Evolutionary conservation across 345 rosid genomes (phyloP).

Genomic region (Citrus sp.): DNA sequence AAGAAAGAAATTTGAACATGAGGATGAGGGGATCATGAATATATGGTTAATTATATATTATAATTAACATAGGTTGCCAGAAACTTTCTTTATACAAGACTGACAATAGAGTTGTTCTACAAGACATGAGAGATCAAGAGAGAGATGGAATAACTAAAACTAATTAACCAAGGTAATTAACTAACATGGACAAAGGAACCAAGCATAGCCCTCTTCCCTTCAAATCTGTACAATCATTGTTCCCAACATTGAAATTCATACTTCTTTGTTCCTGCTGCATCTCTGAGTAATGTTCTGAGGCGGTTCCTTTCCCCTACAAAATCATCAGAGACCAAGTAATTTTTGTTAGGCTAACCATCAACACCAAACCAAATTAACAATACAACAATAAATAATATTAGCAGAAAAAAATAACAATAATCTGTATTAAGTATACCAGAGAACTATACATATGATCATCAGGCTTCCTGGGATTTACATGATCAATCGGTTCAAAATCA

Average conservation of each 20-base stretch:
- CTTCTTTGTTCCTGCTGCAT: conserved; percentile 23
- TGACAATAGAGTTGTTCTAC: conserved; percentile 3
- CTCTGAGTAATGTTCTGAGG: conserved; percentile 20
- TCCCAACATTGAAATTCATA: conserved; percentile 21
- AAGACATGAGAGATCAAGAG: neutral
- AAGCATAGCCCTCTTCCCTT: conserved; percentile 74
- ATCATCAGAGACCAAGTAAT: neutral
- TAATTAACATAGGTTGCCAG: conserved; percentile 7
- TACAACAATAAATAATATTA: neutral
- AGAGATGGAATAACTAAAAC: conserved; percentile 8
- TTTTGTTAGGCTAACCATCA: conserved; percentile 11
- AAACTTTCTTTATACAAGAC: conserved; percentile 10
- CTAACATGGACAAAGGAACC: conserved; percentile 74
- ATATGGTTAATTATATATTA: too few species aligned
- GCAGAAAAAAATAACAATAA: neutral
- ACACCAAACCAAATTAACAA: neutral
- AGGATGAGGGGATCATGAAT: neutral
- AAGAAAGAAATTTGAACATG: neutral
- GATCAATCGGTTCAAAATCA: conserved; percentile 37
- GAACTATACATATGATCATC: conserved; percentile 35
- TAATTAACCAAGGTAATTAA: conserved; percentile 51
- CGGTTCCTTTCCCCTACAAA: conserved; percentile 29
- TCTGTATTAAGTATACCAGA: conserved; percentile 28
- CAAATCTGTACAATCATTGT: conserved; percentile 38
- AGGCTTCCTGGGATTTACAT: conserved; percentile 36